phyloP scores from a whole-genome alignment of 257 asterid species.

The Solanum verrucosum region DNA sequence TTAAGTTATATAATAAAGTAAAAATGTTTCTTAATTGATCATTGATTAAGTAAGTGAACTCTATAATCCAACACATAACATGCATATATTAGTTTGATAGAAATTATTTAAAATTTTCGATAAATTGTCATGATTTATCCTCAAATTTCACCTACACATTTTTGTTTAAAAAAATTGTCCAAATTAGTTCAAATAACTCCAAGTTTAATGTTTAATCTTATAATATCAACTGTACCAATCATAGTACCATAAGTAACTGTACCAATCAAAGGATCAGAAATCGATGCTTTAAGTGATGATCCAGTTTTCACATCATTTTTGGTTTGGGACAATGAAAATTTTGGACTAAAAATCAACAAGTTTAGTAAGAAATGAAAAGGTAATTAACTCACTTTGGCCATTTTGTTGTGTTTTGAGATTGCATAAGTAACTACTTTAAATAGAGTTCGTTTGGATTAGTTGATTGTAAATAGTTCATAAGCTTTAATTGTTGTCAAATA shows the following conservation, averaged over 20 bases:
- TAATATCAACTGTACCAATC: too few species aligned
- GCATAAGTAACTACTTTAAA: too few species aligned
- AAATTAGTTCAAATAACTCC: too few species aligned
- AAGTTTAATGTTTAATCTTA: too few species aligned
- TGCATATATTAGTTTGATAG: too few species aligned
- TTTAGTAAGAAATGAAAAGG: background rate
- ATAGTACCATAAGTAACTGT: too few species aligned
- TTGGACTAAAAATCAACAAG: background rate
- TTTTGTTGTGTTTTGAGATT: background rate
- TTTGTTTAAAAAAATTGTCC: background rate
- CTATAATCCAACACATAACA: background rate
- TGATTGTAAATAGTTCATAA: background rate
- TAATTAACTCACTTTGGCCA: background rate
- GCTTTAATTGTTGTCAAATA: background rate
- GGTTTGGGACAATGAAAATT: background rate
- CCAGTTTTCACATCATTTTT: background rate
- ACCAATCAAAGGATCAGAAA: too few species aligned
- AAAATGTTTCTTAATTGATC: background rate
- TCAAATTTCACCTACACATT: background rate
- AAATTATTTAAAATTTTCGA: too few species aligned
- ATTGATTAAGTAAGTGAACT: background rate
- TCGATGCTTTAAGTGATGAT: background rate
- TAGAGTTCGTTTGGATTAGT: background rate
- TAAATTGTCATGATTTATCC: background rate
- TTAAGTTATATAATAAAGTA: too few species aligned